A percentile compares a stretch with the other conserved stretches of the same genome.
Conservation (phyloP, 2,329 filamentous ascomycete species). For the Tricladium varicosporioides region DNA sequence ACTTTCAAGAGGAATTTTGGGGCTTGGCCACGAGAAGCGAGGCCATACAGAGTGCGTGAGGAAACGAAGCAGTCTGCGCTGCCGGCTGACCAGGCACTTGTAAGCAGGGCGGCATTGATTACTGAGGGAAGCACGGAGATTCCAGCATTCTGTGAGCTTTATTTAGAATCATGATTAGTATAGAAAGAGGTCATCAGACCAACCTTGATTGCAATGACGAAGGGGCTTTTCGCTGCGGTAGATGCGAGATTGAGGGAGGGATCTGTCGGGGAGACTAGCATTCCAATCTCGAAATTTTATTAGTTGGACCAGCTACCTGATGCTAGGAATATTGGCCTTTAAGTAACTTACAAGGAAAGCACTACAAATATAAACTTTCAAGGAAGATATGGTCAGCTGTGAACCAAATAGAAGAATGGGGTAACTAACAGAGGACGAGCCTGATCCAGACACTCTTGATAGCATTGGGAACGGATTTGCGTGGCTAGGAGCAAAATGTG, state of each 20-base stretch:
- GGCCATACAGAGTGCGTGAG: not conserved
- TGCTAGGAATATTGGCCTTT: not conserved
- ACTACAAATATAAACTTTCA: not conserved
- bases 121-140: not conserved
- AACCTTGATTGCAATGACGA: not conserved
- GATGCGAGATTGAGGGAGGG: not conserved
- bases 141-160: not conserved
- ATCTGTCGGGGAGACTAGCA: not conserved
- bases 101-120: not conserved
- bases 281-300: not conserved
- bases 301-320: not conserved
- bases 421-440: not conserved
- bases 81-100: not conserved
- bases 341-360: not conserved
- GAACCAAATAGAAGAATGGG: not conserved
- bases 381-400: not conserved
- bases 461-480: not conserved
- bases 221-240: not conserved
- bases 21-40: constrained; percentile 55
- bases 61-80: not conserved
- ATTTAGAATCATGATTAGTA: not conserved
- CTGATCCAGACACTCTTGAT: not conserved
- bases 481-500: not conserved
- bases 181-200: not conserved
- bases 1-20: constrained; percentile 52